Base-by-base conservation (phyloP, 352 stramenopile genomes). In the Phytophthora fragariaefolia region DNA sequence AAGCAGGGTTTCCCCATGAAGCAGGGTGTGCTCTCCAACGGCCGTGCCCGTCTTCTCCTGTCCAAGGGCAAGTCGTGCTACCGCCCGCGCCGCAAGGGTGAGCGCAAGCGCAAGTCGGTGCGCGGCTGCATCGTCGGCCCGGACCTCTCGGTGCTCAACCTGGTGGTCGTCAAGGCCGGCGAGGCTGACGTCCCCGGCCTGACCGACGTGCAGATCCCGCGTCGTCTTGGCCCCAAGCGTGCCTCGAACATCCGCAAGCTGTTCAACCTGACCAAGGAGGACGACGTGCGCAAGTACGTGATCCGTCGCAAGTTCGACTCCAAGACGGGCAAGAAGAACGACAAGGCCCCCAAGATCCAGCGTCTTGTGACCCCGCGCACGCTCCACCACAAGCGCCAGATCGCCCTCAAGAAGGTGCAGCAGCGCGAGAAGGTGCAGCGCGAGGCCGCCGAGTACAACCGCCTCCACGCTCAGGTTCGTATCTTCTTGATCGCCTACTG, bases 1-100 rank as follows among this genome's bases (percentile, higher is more conserved):
- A 99, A 99, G 93, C 98, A 99, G 90, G 98, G 98, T 66, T 99
- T 99, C 90, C 97, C 98, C 68, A 99, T 99, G 98, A 99, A 99
- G 95, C 98, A 99, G 91, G 98, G 98, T 92, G 96, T 99, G 63
- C 89, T 99, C 63, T 98, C 95, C 55, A 98, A 99, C 87, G 94
- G 97, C 82, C 97, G 98, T 86, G 98, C 99, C 32, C 95, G 97
- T 76, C 95, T 99, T 46, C 85, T 99, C n/a, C 92, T 99, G 30
- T 89, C 91, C 59, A 98, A 99, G 86, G 98, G 97, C 75, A 95
- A 98, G 82, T 97, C 98, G 82, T 98, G 97, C 85, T 99, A 99
- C 92, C 83, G 91, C 66, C 83, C 89, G 20, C 89, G 91, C 70
- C 84, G 87, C 73, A 96, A 96, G 76, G 98, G 98, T 77, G 98